Base-by-base conservation (phyloP, 768 basidiomycete species). In the Coprinellus micaceus region DNA sequence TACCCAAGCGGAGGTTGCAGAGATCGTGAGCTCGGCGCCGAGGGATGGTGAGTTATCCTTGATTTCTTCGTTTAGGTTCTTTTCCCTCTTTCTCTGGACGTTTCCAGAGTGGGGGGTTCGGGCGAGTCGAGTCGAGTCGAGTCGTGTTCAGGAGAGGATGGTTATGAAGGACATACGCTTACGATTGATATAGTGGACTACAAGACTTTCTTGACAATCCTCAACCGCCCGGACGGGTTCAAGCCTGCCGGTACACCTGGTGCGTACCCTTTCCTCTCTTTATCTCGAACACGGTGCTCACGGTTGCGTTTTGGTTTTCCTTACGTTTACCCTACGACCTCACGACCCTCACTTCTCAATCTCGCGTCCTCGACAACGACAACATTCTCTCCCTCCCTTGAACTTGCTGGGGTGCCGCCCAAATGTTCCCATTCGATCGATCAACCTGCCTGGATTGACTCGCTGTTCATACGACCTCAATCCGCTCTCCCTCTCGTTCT, bases 241-340 rank as follows among this genome's bases (percentile, higher is more conserved):
- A 96, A 96, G 71, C 95, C 96, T 21, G 94, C 95, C 11, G 95
- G 95, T 3, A 96, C 94, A 43, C 90, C 93, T 58, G 94, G 94
- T 93, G 41, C 47, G 39, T 39, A 22, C 10, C 19, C 10, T 2
- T 33, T 15, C 19, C 22, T 21, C 36, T 37, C 19, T 15, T 17
- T 13, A 26, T n/a, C n/a, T n/a, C n/a, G n/a, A n/a, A n/a, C n/a
- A n/a, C n/a, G n/a, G n/a, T n/a, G n/a, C n/a, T n/a, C n/a, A n/a
- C n/a, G n/a, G n/a, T n/a, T n/a, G n/a, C n/a, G n/a, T n/a, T n/a
- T n/a, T n/a, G n/a, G n/a, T n/a, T n/a, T n/a, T n/a, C n/a, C n/a
- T n/a, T n/a, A n/a, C n/a, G n/a, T n/a, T n/a, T 19, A 6, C 21
- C 54, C 63, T 83, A 69, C n/a, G 24, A 29, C 49, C 48, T 22